Evolutionary conservation across 495 filamentous ascomycete genomes (phyloP).

Genomic region (Penicillium salamii): DNA sequence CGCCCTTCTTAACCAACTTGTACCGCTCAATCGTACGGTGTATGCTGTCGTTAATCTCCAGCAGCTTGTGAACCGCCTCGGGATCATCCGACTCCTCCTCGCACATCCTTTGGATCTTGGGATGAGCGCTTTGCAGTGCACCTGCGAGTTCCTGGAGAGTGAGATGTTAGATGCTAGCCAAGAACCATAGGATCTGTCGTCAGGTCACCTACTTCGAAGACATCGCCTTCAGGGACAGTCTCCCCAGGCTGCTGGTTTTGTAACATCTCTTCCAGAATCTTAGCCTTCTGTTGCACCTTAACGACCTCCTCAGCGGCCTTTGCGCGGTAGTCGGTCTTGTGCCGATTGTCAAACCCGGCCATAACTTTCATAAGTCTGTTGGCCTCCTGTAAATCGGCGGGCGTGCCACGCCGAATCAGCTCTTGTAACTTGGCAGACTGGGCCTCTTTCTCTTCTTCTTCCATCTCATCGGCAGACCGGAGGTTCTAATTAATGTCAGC

Average conservation of each 20-base stretch:
- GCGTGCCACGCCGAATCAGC: slow-evolving; percentile 86
- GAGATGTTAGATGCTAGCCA: slow-evolving; percentile 6
- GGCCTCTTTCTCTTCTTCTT: slow-evolving; percentile 89
- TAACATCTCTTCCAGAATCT: slow-evolving; percentile 87
- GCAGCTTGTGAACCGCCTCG: slow-evolving; percentile 89
- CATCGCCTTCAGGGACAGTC: slow-evolving; percentile 81
- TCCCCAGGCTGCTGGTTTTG: slow-evolving; percentile 81
- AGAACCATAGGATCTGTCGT: background rate
- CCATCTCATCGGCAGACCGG: slow-evolving; percentile 97
- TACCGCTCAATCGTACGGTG: slow-evolving; percentile 94
- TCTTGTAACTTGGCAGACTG: slow-evolving; percentile 97
- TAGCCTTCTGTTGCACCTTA: slow-evolving; percentile 90
- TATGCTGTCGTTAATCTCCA: slow-evolving; percentile 99
- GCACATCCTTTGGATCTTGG: slow-evolving; percentile 99
- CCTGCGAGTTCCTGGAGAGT: slow-evolving; percentile 75
- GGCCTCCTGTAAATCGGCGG: slow-evolving; percentile 91
- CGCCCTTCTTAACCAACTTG: slow-evolving; percentile 89
- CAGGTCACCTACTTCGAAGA: slow-evolving; percentile 66
- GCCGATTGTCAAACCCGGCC: slow-evolving; percentile 91
- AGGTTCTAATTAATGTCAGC: slow-evolving; percentile 65
- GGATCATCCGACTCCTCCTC: slow-evolving; percentile 97
- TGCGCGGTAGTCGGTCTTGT: slow-evolving; percentile 95
- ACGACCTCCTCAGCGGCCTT: slow-evolving; percentile 94
- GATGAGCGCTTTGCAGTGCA: slow-evolving; percentile 87
- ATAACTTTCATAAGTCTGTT: slow-evolving; percentile 98